These are phyloP conservation scores for Suhomyces maxii DNA, from an alignment of 1,139 yeast genomes.

Conservation along the genomic window DNA sequence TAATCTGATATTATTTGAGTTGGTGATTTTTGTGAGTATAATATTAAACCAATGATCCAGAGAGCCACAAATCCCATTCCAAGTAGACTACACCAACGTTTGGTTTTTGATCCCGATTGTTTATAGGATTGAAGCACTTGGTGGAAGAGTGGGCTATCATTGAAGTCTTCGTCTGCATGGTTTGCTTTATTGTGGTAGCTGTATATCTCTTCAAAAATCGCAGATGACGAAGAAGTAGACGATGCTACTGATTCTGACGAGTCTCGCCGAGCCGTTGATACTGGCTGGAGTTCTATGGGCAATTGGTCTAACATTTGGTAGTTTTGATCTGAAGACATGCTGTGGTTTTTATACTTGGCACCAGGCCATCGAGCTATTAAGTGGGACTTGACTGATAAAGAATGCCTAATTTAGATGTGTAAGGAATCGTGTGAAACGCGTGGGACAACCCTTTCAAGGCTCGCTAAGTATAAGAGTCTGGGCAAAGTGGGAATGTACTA, in stretches of 20 bases:
- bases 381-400: background rate
- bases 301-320: conserved; percentile 26
- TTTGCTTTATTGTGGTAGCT: conserved; percentile 15
- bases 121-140: conserved; percentile 22
- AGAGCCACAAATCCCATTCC: conserved; percentile 9
- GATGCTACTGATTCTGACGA: conserved; percentile 1
- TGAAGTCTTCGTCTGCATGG: conserved; percentile 24
- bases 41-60: conserved; percentile 34
- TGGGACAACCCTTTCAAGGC: background rate
- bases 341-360: background rate
- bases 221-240: conserved; percentile 22
- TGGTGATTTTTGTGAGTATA: conserved; percentile 32
- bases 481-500: no score
- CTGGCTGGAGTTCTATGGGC: conserved; percentile 3
- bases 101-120: conserved; percentile 12
- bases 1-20: conserved; percentile 20
- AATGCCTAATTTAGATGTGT: conserved; percentile 2
- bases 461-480: no score
- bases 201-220: conserved; percentile 31
- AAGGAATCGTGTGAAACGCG: conserved; percentile 1
- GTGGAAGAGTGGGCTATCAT: conserved; percentile 28
- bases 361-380: background rate
- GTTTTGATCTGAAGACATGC: conserved; percentile 16
- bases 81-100: conserved; percentile 9
- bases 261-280: background rate